Evolutionary conservation across 768 basidiomycete species (phyloP), one percentile per base, ranked within the genome.

Genomic region (Podaxis sp.): DNA sequence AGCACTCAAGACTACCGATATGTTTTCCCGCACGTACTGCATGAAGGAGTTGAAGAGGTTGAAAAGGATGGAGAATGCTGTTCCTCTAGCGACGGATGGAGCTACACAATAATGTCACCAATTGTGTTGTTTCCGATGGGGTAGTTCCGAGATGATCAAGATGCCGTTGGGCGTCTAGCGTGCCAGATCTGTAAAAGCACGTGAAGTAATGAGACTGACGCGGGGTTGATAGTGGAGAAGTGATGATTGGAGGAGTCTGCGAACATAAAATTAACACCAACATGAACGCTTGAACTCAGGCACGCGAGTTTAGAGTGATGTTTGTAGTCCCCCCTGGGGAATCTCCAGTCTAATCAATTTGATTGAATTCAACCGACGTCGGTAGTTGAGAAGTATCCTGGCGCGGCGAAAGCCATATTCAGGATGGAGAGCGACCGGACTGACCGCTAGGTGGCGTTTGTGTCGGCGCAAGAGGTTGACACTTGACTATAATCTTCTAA

Each of bases 1-100:
- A 15, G 64, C 74, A 19, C 71, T 68, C 15, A 76, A 61, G 19
- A 67, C 64, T 12, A 65, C 52, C 22, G 65, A 55, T 22, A 71
- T 36, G n/a, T 66, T 59, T 56, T 66, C 66, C 57, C 49, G 7
- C 19, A 24, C 25, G 49, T 46, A 22, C 19, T 46, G 43, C 43
- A 46, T 46, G 17, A 8, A 17, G 7, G 43, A 2, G 17, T n/a
- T 17, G 6, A 7, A 46, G 43, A 8, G 43, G n/a, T 46, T 19
- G 19, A 46, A 8, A 46, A n/a, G n/a, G 17, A 8, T 7, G 1
- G 17, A 9, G 6, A 5, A n/a, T 46, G 17, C 15, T 46, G 43
- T 17, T 7, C n/a, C n/a, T n/a, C 43, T 46, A 0, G 43, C 7
- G 19, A 46, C 19, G 43, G 19, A 19, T 8, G 43, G 43, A n/a